Evolutionary conservation across 805 yeast genomes (phyloP), one percentile per base, ranked within the genome.

Genomic region (Lipomyces yamanashiensis): DNA sequence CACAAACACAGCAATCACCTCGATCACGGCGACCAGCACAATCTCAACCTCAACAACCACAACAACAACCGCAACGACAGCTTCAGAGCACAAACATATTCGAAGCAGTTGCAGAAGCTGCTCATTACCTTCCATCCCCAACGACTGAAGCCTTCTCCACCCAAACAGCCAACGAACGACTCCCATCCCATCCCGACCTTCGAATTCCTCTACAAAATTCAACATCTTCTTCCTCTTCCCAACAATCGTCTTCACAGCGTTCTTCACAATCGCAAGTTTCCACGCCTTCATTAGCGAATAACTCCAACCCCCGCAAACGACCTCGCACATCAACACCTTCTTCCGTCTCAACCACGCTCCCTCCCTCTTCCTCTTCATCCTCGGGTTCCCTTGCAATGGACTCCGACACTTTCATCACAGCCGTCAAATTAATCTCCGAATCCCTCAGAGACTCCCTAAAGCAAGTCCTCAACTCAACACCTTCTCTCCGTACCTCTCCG

Each of bases 401-500:
- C 44, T 33, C 58, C 23, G 66, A 62, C 4, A 44, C 62, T 1
- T 19, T 62, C 17, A 33, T 19, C 12, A 47, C 58, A 9, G 62
- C 59, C 33, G 59, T 59, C 19, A 58, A 53, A 17, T 36, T 62
- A 9, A 41, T 62, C 17, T 37, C 62, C 0, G 62, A 58, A 21
- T 45, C 50, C 12, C 34, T 45, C n/a, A 45, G 21, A 19, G 52
- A 49, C 19, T 48, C 66, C 7, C 28, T 62, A 12, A 44, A 49
- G 21, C 62, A 55, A 47, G 52, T 57, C 21, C 41, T 58, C 23
- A 55, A 58, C 19, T 37, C 55, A 10, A 7, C 55, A 10, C 55
- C 23, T 12, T 15, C 21, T 17, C 54, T 21, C 7, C 54, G 41
- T 13, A 19, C 33, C 1, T 17, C 34, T 15, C 53, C 33, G 8